Evolutionary conservation across 148 eudicot genomes (phyloP).

Genomic region (Arbutus unedo): DNA sequence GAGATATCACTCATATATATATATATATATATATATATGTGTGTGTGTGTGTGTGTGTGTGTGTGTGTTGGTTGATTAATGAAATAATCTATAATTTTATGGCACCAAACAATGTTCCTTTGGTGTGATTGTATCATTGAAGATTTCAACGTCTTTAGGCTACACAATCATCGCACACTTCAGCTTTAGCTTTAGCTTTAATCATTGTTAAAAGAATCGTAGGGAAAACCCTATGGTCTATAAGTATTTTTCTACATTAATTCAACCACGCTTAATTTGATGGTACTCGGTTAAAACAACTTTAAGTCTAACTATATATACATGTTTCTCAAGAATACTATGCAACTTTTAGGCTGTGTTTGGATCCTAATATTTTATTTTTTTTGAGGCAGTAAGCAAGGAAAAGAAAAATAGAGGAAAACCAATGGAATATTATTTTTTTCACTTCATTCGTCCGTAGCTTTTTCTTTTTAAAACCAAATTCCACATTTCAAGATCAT

Average conservation of each 20-base stretch:
- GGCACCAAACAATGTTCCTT: background rate
- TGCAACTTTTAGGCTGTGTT: background rate
- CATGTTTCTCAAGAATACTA: conserved; percentile 12
- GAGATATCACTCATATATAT: too few relatives aligned
- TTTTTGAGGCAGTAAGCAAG: too few relatives aligned
- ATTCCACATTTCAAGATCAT: background rate
- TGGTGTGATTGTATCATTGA: conserved; percentile 21
- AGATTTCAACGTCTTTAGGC: conserved; percentile 9
- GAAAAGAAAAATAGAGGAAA: background rate
- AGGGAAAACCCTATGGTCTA: conserved; percentile 2
- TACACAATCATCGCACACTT: conserved; percentile 26
- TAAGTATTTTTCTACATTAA: background rate
- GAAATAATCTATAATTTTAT: background rate
- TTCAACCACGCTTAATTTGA: background rate
- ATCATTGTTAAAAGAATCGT: conserved; percentile 17
- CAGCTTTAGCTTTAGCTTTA: conserved; percentile 21
- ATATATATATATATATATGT: too few relatives aligned
- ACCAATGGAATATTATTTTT: background rate
- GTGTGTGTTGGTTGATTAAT: too few relatives aligned
- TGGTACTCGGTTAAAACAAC: background rate
- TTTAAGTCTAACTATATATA: background rate
- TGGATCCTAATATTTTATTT: background rate
- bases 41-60: too few relatives aligned
- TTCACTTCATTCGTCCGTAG: background rate
- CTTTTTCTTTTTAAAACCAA: too few relatives aligned